These are phyloP conservation scores for Globisporangium paddicum DNA, from an alignment of 352 stramenopile species.

Conservation along the genomic window DNA sequence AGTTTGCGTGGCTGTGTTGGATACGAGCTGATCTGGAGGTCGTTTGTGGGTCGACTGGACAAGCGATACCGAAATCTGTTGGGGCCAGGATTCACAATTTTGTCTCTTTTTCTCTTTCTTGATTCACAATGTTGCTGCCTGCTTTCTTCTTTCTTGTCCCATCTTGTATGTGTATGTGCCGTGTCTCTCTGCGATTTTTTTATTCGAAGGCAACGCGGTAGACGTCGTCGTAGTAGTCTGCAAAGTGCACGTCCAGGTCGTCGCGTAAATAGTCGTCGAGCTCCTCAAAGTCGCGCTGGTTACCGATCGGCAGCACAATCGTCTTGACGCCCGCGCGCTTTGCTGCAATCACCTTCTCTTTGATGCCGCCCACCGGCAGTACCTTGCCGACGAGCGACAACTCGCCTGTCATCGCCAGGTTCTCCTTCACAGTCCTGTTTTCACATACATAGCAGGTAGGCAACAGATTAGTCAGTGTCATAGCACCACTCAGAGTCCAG, in stretches of 20 bases:
- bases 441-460: slow-evolving; percentile 1
- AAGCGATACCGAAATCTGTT: background rate
- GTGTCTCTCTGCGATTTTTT: slow-evolving; percentile 15
- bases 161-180: background rate
- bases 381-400: slow-evolving; percentile 97
- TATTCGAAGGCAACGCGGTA: slow-evolving; percentile 91
- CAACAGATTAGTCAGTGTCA: background rate
- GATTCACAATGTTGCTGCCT: slow-evolving; percentile 1
- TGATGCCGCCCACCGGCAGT: slow-evolving; percentile 98
- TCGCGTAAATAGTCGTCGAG: slow-evolving; percentile 97
- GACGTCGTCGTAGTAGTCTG: slow-evolving; percentile 96
- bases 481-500: background rate
- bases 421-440: slow-evolving; percentile 84
- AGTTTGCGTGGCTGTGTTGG: background rate
- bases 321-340: slow-evolving; percentile 93
- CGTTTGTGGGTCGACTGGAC: background rate
- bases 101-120: background rate
- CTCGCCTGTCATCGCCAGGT: slow-evolving; percentile 98
- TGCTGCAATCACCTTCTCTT: slow-evolving; percentile 99
- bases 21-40: background rate
- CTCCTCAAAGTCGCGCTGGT: slow-evolving; percentile 96
- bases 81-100: background rate
- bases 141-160: background rate
- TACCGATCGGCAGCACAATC: slow-evolving; percentile 93
- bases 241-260: slow-evolving; percentile 96